These are phyloP conservation scores for Penicillium fimorum DNA, from an alignment of 495 filamentous ascomycete species.

Conservation along the genomic window DNA sequence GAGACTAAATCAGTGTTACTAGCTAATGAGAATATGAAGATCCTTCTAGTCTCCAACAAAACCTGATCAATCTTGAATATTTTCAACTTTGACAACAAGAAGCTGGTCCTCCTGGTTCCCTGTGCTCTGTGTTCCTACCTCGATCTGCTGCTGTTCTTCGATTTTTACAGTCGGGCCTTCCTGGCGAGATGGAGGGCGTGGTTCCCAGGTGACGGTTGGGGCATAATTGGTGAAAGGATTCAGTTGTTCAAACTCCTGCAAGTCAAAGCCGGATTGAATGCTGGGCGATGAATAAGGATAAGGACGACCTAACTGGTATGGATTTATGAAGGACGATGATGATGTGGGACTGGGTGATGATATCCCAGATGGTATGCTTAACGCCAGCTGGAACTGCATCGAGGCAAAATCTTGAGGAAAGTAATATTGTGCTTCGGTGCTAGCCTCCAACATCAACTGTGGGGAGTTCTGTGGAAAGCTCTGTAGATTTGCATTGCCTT, in stretches of 20 bases:
- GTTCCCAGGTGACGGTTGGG: constrained; percentile 1
- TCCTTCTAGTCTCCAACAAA: background rate
- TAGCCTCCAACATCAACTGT: background rate
- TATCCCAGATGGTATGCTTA: background rate
- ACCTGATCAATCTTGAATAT: background rate
- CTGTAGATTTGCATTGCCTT: background rate
- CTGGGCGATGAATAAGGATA: background rate
- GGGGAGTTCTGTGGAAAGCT: background rate
- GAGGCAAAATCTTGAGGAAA: constrained; percentile 6
- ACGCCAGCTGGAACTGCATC: background rate
- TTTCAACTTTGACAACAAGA: constrained; percentile 3
- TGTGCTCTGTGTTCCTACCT: background rate
- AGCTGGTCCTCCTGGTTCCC: background rate
- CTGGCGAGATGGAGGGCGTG: background rate
- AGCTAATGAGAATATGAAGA: background rate
- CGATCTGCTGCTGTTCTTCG: background rate
- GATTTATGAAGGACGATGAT: background rate
- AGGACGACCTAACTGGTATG: no score
- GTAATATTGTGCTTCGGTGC: background rate
- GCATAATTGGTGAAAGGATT: no score
- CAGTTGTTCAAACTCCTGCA: background rate
- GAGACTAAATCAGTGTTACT: background rate
- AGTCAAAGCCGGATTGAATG: background rate
- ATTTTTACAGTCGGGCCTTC: background rate
- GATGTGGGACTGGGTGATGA: background rate